Conservation (phyloP, 176 grass and related monocot genomes). For the Aegilops umbellulata region DNA sequence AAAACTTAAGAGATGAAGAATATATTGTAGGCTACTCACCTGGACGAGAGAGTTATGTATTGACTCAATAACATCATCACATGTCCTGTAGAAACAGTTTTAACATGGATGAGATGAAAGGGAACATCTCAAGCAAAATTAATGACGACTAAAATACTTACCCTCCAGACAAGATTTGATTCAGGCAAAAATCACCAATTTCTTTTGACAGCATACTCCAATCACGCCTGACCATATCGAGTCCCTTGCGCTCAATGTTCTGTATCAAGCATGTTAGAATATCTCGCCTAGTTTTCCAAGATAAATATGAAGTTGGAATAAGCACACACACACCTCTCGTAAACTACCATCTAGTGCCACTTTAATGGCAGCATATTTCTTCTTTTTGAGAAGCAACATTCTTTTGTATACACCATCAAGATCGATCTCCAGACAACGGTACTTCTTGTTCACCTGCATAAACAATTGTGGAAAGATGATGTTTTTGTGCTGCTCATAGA, state of each 20-base stretch:
- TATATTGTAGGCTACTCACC: constrained; percentile 34
- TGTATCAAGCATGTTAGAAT: constrained; percentile 47
- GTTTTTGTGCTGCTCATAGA: constrained; percentile 24
- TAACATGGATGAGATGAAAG: constrained; percentile 21
- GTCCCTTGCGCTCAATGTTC: constrained; percentile 94
- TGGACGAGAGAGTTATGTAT: constrained; percentile 80
- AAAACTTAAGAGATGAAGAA: constrained; percentile 11
- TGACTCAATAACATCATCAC: constrained; percentile 73
- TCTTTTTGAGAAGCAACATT: constrained; percentile 99
- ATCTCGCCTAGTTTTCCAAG: constrained; percentile 10
- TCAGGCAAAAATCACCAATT: constrained; percentile 92
- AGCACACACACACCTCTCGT: constrained; percentile 48
- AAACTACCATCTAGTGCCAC: constrained; percentile 53
- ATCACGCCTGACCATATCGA: constrained; percentile 97
- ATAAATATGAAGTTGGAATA: constrained; percentile 18
- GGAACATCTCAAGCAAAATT: constrained; percentile 1
- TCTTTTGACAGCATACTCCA: constrained; percentile 97
- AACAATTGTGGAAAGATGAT: constrained; percentile 20
- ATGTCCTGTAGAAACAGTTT: constrained; percentile 53
- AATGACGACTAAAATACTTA: constrained; percentile 38
- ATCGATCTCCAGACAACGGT: constrained; percentile 93
- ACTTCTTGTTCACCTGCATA: constrained; percentile 89
- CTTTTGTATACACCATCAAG: constrained; percentile 98
- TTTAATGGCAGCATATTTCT: constrained; percentile 97
- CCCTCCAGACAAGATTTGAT: constrained; percentile 91